Evolutionary conservation across 2,329 filamentous ascomycete genomes (phyloP).

Genomic region (Byssochlamys sp.): DNA sequence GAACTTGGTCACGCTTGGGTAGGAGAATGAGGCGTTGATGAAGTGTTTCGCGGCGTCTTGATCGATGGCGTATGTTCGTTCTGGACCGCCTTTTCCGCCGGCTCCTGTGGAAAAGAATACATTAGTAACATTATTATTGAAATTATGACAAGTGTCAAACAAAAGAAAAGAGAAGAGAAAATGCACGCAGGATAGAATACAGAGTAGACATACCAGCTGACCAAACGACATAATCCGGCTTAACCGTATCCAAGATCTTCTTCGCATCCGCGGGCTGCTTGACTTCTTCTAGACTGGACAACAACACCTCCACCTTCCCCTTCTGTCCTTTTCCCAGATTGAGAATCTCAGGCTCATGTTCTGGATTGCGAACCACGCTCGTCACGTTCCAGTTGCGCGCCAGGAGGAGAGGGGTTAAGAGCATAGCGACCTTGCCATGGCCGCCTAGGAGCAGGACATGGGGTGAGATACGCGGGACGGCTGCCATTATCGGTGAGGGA

Average conservation of each 20-base stretch:
- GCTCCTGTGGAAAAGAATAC: constrained; percentile 33
- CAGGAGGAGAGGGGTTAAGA: constrained; percentile 67
- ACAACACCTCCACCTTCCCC: constrained; percentile 58
- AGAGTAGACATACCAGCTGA: constrained; percentile 29
- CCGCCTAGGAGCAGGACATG: constrained; percentile 67
- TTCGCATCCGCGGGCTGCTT: constrained; percentile 54
- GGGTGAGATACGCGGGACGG: constrained; percentile 3
- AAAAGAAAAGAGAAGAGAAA: background rate
- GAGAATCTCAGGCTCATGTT: constrained; percentile 56
- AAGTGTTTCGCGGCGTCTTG: constrained; percentile 47
- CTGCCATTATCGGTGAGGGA: background rate
- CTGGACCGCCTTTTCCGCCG: constrained; percentile 45
- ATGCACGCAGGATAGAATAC: background rate
- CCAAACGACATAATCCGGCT: constrained; percentile 40
- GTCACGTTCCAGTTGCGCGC: constrained; percentile 67
- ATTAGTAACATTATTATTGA: background rate
- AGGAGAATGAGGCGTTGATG: constrained; percentile 39
- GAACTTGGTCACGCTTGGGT: constrained; percentile 42
- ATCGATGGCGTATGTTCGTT: constrained; percentile 44
- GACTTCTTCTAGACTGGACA: constrained; percentile 63
- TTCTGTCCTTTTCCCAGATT: constrained; percentile 48
- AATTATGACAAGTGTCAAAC: background rate
- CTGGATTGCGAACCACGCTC: constrained; percentile 64
- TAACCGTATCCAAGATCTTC: constrained; percentile 44
- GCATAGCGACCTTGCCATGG: constrained; percentile 67